These are phyloP conservation scores for Aspergillus carlsbadensis DNA, from an alignment of 495 filamentous ascomycete species.

Conservation along the genomic window DNA sequence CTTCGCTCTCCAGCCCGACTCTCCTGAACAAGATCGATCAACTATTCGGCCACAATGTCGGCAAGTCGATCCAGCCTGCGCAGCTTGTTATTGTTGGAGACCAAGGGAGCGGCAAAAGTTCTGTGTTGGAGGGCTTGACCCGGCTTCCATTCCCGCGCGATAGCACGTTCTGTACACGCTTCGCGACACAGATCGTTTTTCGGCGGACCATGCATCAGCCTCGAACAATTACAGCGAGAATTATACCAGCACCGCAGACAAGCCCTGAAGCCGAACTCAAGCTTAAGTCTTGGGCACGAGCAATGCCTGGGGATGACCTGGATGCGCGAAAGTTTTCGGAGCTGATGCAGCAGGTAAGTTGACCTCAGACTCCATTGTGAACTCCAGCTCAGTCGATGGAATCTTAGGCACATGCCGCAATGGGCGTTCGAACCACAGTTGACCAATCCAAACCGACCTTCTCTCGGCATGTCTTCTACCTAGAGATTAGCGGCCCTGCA, in stretches of 20 bases:
- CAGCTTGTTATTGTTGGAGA: constrained; percentile 47
- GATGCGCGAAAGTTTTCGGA: constrained; percentile 14
- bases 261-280: constrained; percentile 11
- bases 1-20: constrained; percentile 22
- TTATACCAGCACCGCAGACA: constrained; percentile 14
- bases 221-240: background rate
- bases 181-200: constrained; percentile 50
- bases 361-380: background rate
- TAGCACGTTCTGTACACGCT: constrained; percentile 44
- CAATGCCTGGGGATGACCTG: constrained; percentile 4
- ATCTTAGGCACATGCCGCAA: constrained; percentile 27
- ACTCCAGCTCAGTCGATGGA: background rate
- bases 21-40: constrained; percentile 43
- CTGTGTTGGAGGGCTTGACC: constrained; percentile 46
- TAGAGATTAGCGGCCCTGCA: constrained; percentile 58
- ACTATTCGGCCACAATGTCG: constrained; percentile 35
- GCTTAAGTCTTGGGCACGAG: constrained; percentile 25
- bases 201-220: constrained; percentile 25
- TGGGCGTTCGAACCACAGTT: constrained; percentile 27
- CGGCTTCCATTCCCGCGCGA: constrained; percentile 42
- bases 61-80: constrained; percentile 27
- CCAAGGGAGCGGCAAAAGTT: constrained; percentile 46
- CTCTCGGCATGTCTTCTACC: constrained; percentile 54
- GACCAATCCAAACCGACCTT: constrained; percentile 38
- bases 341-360: constrained; percentile 29